Evolutionary conservation across 2,329 filamentous ascomycete genomes (phyloP), one percentile per base, ranked within the genome.

Genomic region (Ustilaginoidea virens): DNA sequence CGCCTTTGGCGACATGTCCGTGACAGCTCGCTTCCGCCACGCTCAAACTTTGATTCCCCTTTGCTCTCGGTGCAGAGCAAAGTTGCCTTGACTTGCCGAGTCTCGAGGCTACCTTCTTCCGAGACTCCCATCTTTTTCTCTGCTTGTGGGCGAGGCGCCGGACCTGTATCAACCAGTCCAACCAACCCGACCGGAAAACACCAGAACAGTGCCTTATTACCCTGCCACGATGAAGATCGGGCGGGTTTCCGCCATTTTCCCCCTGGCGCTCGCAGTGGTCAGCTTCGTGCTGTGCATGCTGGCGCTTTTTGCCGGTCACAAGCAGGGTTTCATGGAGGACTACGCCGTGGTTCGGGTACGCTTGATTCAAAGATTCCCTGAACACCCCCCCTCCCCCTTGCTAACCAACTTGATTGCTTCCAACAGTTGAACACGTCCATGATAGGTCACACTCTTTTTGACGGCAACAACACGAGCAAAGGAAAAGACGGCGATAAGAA

Each of bases 311-410:
- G 48, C 56, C 18, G 56, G 56, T 10, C 48, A 49, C 23, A 42
- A 56, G 23, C 37, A 51, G 32, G 55, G 55, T 1, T 56, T 59
- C 31, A 52, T 60, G 49, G 56, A 60, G 33, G 53, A 58, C 22
- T 58, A 57, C 38, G 54, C 50, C 29, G 39, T 60, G 25, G 42
- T 53, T 22, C 45, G 56, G 34, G 55, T 58, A 38, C 33, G 52
- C 38, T 11, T 5, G 7, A 6, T 24, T 13, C 12, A 6, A 6
- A 6, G 5, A 20, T 16, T 11, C 9, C 19, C 17, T 1, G 5
- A n/a, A n/a, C n/a, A n/a, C n/a, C n/a, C n/a, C n/a, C n/a, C n/a
- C n/a, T n/a, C n/a, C n/a, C n/a, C n/a, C n/a, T n/a, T n/a, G n/a
- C n/a, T n/a, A 26, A 17, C 10, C 12, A 11, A 21, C 17, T 17